These are phyloP conservation scores for Fusarium coicis DNA, from an alignment of 2,329 filamentous ascomycete genomes.

Conservation along the genomic window DNA sequence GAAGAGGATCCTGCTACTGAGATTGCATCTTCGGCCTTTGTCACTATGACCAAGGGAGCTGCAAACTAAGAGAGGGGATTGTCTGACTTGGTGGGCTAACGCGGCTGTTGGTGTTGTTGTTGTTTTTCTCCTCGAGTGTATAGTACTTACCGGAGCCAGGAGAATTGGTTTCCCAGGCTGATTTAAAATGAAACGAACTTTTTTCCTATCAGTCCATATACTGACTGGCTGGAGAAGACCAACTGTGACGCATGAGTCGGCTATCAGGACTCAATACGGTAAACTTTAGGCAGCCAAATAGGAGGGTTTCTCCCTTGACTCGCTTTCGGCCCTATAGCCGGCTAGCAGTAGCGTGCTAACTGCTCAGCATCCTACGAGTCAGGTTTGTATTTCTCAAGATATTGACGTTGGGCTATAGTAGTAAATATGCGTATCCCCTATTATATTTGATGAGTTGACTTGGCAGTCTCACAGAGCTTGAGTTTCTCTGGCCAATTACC, in stretches of 20 bases:
- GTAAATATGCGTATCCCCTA: fast-evolving
- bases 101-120: too few species aligned
- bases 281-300: not conserved
- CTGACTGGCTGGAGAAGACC: too few species aligned
- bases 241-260: not conserved
- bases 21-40: not conserved
- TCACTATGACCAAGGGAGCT: not conserved
- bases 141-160: too few species aligned
- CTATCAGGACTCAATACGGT: not conserved
- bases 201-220: too few species aligned
- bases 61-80: too few species aligned
- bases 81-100: too few species aligned
- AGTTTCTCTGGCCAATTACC: fast-evolving
- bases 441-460: fast-evolving
- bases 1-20: not conserved
- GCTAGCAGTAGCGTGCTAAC: not conserved
- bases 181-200: too few species aligned
- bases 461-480: fast-evolving
- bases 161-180: too few species aligned
- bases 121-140: too few species aligned
- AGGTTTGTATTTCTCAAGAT: not conserved
- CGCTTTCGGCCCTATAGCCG: not conserved
- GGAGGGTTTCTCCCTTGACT: too few species aligned
- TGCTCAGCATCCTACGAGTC: not conserved
- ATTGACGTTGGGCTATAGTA: not conserved